Evolutionary conservation across 768 basidiomycete genomes (phyloP).

Genomic region (Tubosaeta sp.): DNA sequence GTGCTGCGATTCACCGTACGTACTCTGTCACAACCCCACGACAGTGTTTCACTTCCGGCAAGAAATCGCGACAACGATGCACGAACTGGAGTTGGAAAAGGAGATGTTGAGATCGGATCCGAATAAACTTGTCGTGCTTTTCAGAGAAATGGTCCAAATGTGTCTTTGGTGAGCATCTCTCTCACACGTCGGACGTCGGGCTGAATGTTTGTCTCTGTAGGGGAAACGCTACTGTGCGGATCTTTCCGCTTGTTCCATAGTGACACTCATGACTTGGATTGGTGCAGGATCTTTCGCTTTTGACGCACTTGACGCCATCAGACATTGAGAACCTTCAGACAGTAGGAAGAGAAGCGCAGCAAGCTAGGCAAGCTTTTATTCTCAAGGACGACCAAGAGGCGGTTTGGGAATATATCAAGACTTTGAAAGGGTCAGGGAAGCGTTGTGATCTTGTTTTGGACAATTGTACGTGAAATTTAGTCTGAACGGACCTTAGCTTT

Average conservation of each 20-base stretch:
- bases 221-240: conserved; percentile 87
- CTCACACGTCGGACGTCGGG: background rate
- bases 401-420: conserved; percentile 70
- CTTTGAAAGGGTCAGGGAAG: conserved; percentile 36
- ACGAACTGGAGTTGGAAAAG: conserved; percentile 54
- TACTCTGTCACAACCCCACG: conserved; percentile 2
- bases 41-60: background rate
- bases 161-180: conserved; percentile 56
- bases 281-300: conserved; percentile 82
- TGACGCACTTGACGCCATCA: conserved; percentile 77
- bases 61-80: conserved; percentile 75
- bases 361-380: conserved; percentile 72
- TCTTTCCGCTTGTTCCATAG: background rate
- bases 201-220: conserved; percentile 35
- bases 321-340: conserved; percentile 83
- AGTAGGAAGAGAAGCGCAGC: conserved; percentile 77
- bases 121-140: conserved; percentile 57
- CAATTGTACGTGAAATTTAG: conserved; percentile 53
- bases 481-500: background rate
- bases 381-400: conserved; percentile 75
- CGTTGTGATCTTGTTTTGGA: conserved; percentile 87
- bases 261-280: background rate
- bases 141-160: conserved; percentile 86
- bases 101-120: conserved; percentile 41
- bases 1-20: conserved; percentile 73